These are phyloP conservation scores for Aspergillus sergii DNA, from an alignment of 2,329 filamentous ascomycete species.

Conservation along the genomic window DNA sequence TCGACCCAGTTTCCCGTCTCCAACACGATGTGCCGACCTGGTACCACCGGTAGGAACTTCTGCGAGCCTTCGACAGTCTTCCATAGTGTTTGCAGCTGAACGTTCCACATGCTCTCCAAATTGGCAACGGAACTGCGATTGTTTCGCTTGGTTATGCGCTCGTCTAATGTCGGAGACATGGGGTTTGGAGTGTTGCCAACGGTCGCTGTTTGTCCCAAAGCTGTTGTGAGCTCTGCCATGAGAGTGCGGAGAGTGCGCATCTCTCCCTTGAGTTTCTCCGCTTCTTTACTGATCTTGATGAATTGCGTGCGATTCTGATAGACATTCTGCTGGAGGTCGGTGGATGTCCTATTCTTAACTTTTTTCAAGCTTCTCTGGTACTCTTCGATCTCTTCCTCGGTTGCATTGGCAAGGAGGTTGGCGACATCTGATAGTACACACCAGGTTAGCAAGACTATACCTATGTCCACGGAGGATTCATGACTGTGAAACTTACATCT, in stretches of 20 bases:
- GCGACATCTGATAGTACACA: slow-evolving; percentile 47
- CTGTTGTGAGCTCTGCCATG: slow-evolving; percentile 88
- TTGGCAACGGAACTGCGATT: slow-evolving; percentile 89
- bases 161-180: slow-evolving; percentile 53
- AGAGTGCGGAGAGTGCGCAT: slow-evolving; percentile 89
- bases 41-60: slow-evolving; percentile 88
- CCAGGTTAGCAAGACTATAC: slow-evolving; percentile 20
- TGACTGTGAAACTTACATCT: slow-evolving; percentile 60
- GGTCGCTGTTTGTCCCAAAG: slow-evolving; percentile 52
- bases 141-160: slow-evolving; percentile 54
- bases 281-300: slow-evolving; percentile 98
- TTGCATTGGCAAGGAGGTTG: slow-evolving; percentile 76
- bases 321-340: slow-evolving; percentile 90
- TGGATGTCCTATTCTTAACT: slow-evolving; percentile 74
- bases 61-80: slow-evolving; percentile 98
- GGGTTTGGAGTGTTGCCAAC: slow-evolving; percentile 57
- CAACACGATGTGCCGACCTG: slow-evolving; percentile 90
- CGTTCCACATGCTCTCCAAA: slow-evolving; percentile 68
- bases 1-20: slow-evolving; percentile 95
- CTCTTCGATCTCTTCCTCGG: slow-evolving; percentile 81
- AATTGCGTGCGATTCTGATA: slow-evolving; percentile 98
- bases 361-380: slow-evolving; percentile 77
- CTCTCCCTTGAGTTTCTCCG: slow-evolving; percentile 93
- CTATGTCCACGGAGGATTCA: slow-evolving; percentile 4
- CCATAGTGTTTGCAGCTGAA: slow-evolving; percentile 78